phyloP scores from a whole-genome alignment of 2,329 filamentous ascomycete genomes.

The Calycina herbarum region DNA sequence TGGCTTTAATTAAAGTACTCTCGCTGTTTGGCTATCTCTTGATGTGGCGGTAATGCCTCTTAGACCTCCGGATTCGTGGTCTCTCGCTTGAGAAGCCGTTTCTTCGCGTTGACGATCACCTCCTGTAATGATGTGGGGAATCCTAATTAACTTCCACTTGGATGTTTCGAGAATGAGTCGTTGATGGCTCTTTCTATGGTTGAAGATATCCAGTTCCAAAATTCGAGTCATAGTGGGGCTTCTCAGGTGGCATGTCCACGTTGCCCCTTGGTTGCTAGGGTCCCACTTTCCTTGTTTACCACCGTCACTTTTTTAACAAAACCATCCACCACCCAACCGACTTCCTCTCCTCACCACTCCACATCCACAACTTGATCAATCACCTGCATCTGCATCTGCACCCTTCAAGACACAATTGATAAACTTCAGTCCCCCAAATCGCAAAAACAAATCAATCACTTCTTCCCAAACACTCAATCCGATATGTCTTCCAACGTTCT shows the following conservation, averaged over 20 bases:
- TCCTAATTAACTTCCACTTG: not conserved
- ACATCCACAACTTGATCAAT: conserved; percentile 6
- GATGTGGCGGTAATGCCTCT: too few species aligned
- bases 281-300: conserved; percentile 8
- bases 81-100: not conserved
- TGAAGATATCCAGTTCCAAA: not conserved
- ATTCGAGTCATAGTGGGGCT: conserved; percentile 8
- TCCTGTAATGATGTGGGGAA: not conserved
- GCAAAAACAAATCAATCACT: conserved; percentile 3
- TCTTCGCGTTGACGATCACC: not conserved
- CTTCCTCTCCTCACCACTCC: not conserved
- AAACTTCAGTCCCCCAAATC: not conserved
- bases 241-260: not conserved
- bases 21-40: too few species aligned
- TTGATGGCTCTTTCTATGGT: not conserved
- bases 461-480: conserved; percentile 16
- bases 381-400: too few species aligned
- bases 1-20: too few species aligned
- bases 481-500: conserved; percentile 62
- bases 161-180: not conserved
- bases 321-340: conserved; percentile 5
- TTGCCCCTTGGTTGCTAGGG: conserved; percentile 14
- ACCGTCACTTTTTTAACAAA: conserved; percentile 12
- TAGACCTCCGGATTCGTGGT: too few species aligned
- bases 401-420: conserved; percentile 2